A percentile compares a stretch with the other conserved stretches of the same genome.
These are phyloP conservation scores for Botryotinia convoluta DNA, from an alignment of 2,329 filamentous ascomycete genomes.

Conservation along the genomic window DNA sequence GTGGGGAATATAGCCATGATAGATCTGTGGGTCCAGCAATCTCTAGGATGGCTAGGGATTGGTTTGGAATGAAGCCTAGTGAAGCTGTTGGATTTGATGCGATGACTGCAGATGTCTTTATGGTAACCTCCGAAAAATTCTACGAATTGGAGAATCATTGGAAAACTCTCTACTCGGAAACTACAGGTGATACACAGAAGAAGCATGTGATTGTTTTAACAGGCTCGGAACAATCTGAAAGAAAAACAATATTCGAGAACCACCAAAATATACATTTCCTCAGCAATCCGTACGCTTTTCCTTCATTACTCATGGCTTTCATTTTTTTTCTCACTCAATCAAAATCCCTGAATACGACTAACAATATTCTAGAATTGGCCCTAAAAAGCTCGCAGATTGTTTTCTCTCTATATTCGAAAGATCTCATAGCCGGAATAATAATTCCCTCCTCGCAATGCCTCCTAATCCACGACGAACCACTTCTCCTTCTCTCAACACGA, in stretches of 20 bases:
- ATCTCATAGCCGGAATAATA: background rate
- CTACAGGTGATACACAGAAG: background rate
- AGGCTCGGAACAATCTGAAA: background rate
- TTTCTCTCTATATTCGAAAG: conserved; percentile 11
- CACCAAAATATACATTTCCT: conserved; percentile 14
- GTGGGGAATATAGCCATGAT: background rate
- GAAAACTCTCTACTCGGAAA: background rate
- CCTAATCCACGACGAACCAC: background rate
- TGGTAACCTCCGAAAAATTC: conserved; percentile 9
- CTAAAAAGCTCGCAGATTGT: conserved; percentile 11
- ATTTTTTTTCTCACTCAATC: too few species aligned
- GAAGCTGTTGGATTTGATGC: background rate
- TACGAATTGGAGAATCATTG: background rate
- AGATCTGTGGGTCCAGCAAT: conserved; percentile 9
- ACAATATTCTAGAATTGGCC: conserved; percentile 1
- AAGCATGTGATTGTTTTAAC: conserved; percentile 15
- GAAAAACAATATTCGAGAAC: background rate
- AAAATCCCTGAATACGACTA: background rate
- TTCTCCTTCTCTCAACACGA: background rate
- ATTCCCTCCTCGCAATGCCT: background rate
- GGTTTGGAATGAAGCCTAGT: conserved; percentile 20
- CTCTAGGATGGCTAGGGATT: conserved; percentile 18
- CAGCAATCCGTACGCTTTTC: conserved; percentile 9
- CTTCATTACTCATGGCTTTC: background rate
- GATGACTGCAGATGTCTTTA: conserved; percentile 6